These are phyloP conservation scores for Naganishia kalamii DNA, from an alignment of 768 basidiomycete genomes.

Conservation along the genomic window DNA sequence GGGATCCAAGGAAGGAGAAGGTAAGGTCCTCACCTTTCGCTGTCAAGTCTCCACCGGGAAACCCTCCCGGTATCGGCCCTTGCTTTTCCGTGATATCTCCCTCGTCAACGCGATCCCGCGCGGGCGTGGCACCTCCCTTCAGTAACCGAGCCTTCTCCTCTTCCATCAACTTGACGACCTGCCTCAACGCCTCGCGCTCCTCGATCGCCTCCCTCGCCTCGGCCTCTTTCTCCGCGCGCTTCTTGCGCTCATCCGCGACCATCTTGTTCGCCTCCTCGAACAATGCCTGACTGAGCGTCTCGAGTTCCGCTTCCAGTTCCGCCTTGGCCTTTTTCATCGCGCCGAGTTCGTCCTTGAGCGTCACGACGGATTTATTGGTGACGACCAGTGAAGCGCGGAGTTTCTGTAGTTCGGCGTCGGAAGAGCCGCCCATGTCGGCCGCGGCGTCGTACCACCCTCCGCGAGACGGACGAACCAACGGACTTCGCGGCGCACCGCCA, in stretches of 20 bases:
- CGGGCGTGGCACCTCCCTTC: too few species aligned
- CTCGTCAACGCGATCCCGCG: too few species aligned
- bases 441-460: constrained; percentile 12
- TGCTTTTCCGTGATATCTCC: too few species aligned
- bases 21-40: neutral
- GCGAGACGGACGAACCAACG: neutral
- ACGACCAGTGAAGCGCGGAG: constrained; percentile 10
- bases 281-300: constrained; percentile 42
- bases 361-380: constrained; percentile 2
- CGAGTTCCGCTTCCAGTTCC: constrained; percentile 46
- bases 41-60: too few species aligned
- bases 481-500: neutral
- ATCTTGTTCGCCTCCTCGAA: constrained; percentile 49
- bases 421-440: neutral
- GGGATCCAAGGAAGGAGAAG: neutral
- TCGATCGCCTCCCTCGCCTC: constrained; percentile 38
- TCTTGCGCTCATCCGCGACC: constrained; percentile 45
- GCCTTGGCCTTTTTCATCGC: constrained; percentile 43
- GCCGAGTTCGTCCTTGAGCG: constrained; percentile 33
- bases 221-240: constrained; percentile 38
- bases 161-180: constrained; percentile 19
- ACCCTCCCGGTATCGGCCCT: neutral
- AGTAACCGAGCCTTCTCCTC: constrained; percentile 24
- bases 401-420: constrained; percentile 15
- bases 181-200: constrained; percentile 25